Evolutionary conservation across 768 basidiomycete species (phyloP), one percentile per base, ranked within the genome.

Genomic region (Termitomyces titanicus): DNA sequence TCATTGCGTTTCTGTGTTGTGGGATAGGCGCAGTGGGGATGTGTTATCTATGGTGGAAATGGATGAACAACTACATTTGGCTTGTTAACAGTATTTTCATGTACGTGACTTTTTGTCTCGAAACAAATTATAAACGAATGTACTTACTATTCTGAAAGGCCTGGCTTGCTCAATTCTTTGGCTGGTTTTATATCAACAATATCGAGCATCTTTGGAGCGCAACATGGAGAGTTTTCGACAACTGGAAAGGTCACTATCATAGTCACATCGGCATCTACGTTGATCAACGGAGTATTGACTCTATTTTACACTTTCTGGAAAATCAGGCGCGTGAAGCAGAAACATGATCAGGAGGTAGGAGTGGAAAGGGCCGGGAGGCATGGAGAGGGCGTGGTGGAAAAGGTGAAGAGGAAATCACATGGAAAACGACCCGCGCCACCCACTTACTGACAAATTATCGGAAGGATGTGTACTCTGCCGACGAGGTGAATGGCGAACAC

Each of bases 61-160:
- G 83, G 82, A 73, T 68, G 61, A 68, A 67, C 48, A 85, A 84
- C 57, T 84, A 84, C 60, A 61, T 85, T 49, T 85, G 83, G 83
- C 63, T 79, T 24, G 67, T 78, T 13, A 81, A 82, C 66, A 81
- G 76, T 44, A 72, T 84, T 47, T 85, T 83, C 63, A 52, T 82
- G 83, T 84, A 57, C 53, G 80, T 64, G 8, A 33, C 27, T 10
- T 31, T 18, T 31, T 24, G 31, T 55, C 34, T 11, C 13, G 15
- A 37, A 15, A 40, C 5, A 37, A 3, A 4, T 24, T 15, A 12
- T 33, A 10, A 22, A 35, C 35, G 44, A 3, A 24, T 33, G 7
- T 49, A 37, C 42, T 50, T n/a, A 34, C 39, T 29, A 20, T 20
- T 35, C 9, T n/a, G 13, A 24, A 59, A 83, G 83, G 35, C 84